These are phyloP conservation scores for Parsonsia alboflavescens DNA, from an alignment of 257 asterid genomes.

Conservation along the genomic window DNA sequence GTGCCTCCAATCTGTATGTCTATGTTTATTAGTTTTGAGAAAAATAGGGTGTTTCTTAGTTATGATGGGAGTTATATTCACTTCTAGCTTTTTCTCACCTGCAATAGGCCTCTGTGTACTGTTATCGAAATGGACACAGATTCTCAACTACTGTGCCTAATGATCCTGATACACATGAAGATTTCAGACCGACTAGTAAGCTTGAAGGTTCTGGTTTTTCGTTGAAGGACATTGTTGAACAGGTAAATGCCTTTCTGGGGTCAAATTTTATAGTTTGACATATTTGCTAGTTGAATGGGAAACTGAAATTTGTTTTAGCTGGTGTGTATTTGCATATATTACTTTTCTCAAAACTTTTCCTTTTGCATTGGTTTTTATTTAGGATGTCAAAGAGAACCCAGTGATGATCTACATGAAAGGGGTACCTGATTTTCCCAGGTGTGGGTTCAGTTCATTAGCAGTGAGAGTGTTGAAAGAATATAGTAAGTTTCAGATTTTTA, in stretches of 20 bases:
- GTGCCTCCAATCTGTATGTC: not conserved
- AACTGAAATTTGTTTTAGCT: not conserved
- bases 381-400: slow-evolving; percentile 91
- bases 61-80: slow-evolving; percentile 7
- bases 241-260: slow-evolving; percentile 40
- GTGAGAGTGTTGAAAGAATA: slow-evolving; percentile 79
- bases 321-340: not conserved
- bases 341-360: slow-evolving; percentile 9
- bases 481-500: slow-evolving; percentile 44
- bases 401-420: slow-evolving; percentile 99
- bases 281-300: not conserved
- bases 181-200: slow-evolving; percentile 70
- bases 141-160: slow-evolving; percentile 54
- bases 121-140: slow-evolving; percentile 32
- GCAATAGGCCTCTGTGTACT: slow-evolving; percentile 44
- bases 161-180: slow-evolving; percentile 89
- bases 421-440: slow-evolving; percentile 77
- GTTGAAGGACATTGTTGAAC: slow-evolving; percentile 66
- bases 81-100: slow-evolving; percentile 15
- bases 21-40: not conserved
- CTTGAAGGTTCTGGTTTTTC: slow-evolving; percentile 47
- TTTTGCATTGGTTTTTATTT: slow-evolving; percentile 22
- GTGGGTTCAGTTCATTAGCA: slow-evolving; percentile 95
- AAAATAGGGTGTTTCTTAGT: not conserved
- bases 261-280: not conserved